Conservation (phyloP, 768 basidiomycete genomes). For the Chalciporus sphaerocephalus region DNA sequence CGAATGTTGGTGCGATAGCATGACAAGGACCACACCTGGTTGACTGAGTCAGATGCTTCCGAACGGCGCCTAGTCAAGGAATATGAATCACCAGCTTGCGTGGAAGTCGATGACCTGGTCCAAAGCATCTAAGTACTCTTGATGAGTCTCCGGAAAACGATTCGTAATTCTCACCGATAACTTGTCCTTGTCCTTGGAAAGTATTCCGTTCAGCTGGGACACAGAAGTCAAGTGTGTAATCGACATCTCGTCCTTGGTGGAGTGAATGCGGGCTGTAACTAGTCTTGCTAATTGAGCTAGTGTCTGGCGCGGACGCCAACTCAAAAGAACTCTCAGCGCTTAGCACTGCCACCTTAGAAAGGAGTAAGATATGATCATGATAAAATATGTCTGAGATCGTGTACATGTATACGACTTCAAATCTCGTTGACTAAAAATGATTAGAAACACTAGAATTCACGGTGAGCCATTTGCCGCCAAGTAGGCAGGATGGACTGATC, state of each 20-base stretch:
- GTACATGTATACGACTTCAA: no score
- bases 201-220: constrained; percentile 56
- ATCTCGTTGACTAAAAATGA: no score
- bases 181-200: constrained; percentile 58
- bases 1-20: constrained; percentile 72
- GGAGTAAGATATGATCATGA: no score
- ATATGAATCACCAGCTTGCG: constrained; percentile 61
- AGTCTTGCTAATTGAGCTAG: no score
- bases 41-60: constrained; percentile 5
- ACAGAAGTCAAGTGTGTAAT: constrained; percentile 60
- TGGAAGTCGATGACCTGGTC: constrained; percentile 81
- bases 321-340: no score
- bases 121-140: not conserved
- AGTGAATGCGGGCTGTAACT: no score
- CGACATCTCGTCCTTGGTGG: constrained; percentile 38
- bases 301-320: no score
- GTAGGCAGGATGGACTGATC: not conserved
- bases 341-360: no score
- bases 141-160: not conserved
- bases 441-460: no score
- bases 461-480: not conserved
- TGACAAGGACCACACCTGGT: constrained; percentile 84
- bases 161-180: constrained; percentile 56
- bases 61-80: constrained; percentile 1
- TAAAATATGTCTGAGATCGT: no score